phyloP scores from a whole-genome alignment of 371 early-diverging fungal species.

The Rhizopus arrhizus region DNA sequence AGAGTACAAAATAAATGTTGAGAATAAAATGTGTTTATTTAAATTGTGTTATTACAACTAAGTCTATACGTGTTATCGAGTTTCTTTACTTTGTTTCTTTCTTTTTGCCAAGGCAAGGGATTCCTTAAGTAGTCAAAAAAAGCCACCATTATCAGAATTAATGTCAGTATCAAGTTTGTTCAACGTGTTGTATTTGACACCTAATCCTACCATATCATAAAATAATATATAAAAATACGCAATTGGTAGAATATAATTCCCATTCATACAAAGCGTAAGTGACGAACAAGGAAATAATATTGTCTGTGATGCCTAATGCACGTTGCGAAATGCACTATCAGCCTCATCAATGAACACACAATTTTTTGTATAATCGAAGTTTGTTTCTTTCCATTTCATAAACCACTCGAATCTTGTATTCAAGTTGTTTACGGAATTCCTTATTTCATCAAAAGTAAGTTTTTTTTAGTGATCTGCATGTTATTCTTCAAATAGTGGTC shows the following conservation, averaged over 20 bases:
- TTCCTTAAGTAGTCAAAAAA: constrained; percentile 20
- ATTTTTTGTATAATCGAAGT: too few relatives aligned
- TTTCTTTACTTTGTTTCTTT: constrained; percentile 18
- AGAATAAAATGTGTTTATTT: constrained; percentile 15
- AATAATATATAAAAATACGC: constrained; percentile 15
- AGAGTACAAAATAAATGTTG: constrained; percentile 19
- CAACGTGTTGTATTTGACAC: constrained; percentile 19
- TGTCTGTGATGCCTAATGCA: too few relatives aligned
- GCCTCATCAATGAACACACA: too few relatives aligned
- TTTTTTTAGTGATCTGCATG: too few relatives aligned
- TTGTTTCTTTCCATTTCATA: too few relatives aligned
- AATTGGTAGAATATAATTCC: constrained; percentile 13
- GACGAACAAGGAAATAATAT: too few relatives aligned
- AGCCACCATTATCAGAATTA: constrained; percentile 17
- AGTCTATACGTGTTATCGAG: constrained; percentile 18
- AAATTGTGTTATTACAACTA: constrained; percentile 18
- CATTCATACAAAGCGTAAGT: too few relatives aligned
- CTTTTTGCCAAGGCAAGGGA: constrained; percentile 15
- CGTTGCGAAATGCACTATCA: too few relatives aligned
- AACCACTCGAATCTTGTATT: too few relatives aligned
- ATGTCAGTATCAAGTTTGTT: constrained; percentile 17
- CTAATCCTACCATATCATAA: constrained; percentile 10
- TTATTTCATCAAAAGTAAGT: too few relatives aligned
- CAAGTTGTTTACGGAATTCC: too few relatives aligned
- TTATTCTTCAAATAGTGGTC: too few relatives aligned